phyloP scores from a whole-genome alignment of 2,329 filamentous ascomycete species.

The Fusarium penzigii region DNA sequence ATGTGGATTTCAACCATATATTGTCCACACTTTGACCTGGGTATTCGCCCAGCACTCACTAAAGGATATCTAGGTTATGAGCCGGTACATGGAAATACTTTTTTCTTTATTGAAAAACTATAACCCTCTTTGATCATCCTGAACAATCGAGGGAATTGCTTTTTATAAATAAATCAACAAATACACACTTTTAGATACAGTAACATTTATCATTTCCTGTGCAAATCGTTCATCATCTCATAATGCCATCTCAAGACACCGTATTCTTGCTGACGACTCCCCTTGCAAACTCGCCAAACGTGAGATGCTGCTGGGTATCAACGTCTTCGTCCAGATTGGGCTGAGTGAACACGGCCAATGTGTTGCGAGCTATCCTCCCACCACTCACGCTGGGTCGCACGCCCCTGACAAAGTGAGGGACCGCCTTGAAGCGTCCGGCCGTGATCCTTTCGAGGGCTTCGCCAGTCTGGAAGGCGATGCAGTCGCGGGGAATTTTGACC shows the following conservation, averaged over 20 bases:
- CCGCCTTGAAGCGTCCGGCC: constrained; percentile 85
- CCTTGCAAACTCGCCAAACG: constrained; percentile 75
- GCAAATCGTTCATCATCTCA: too few relatives aligned
- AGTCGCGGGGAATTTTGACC: constrained; percentile 86
- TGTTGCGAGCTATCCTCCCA: constrained; percentile 73
- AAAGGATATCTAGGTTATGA: too few relatives aligned
- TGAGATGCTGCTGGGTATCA: constrained; percentile 65
- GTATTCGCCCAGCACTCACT: too few relatives aligned
- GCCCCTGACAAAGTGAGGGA: constrained; percentile 92
- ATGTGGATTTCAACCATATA: neutral
- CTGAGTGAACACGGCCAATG: constrained; percentile 94
- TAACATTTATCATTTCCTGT: neutral
- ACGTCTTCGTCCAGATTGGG: constrained; percentile 84
- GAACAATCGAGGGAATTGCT: too few relatives aligned
- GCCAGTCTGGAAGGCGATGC: constrained; percentile 94
- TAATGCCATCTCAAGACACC: constrained; percentile 35
- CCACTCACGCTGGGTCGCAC: constrained; percentile 57
- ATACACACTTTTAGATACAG: neutral
- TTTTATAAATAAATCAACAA: neutral
- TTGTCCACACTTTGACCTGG: too few relatives aligned
- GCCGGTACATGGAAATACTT: too few relatives aligned
- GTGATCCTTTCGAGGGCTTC: constrained; percentile 92
- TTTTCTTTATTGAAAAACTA: too few relatives aligned
- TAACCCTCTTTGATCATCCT: too few relatives aligned
- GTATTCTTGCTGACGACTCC: constrained; percentile 62